Evolutionary conservation across 192 early-diverging fungal species (phyloP), one percentile per base, ranked within the genome.

Genomic region (Pilaira anomala): DNA sequence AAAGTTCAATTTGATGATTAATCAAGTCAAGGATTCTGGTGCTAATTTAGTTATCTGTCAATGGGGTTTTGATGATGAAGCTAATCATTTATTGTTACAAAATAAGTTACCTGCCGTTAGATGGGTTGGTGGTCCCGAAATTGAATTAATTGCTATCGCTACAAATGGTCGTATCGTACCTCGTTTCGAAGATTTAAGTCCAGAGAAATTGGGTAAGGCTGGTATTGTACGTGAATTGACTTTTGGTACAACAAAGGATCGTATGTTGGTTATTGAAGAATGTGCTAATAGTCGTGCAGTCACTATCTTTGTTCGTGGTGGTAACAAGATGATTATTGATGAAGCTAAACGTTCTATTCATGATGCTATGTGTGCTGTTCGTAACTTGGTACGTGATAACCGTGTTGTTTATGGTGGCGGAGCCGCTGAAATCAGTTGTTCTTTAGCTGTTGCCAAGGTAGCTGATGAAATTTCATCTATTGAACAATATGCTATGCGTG

Each of bases 61-160:
- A 76, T 99, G 97, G 97, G 97, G 97, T 56, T 99, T 99, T 68
- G 97, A 99, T 79, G 97, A 99, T 70, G 97, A 99, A 76, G 97
- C 97, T 46, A 99, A 99, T 82, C 96, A 98, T 73, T 81, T 99
- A 78, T 80, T 99, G 58, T 80, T 98, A 79, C 97, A 99, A 78
- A 94, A 97, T 80, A 65, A 97, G 73, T 82, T 99, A 48, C 98
- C 98, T 30, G 94, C 94, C 62, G 94, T 98, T 54, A 88, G 98
- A 68, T 99, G 98, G 98, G 96, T 99, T 42, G 98, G 98, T 60
- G 98, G 98, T 28, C 96, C 96, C 14, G 98, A 99, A 78, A 93
- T 99, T 57, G 98, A 99, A 87, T 80, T 99, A 56, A 91, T 99
- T 78, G 98, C 98, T 22, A 99, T 99, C 72, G 98, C 98, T 40